Evolutionary conservation across 495 filamentous ascomycete species (phyloP), one percentile per base, ranked within the genome.

Genomic region (Xylaria bambusicola): DNA sequence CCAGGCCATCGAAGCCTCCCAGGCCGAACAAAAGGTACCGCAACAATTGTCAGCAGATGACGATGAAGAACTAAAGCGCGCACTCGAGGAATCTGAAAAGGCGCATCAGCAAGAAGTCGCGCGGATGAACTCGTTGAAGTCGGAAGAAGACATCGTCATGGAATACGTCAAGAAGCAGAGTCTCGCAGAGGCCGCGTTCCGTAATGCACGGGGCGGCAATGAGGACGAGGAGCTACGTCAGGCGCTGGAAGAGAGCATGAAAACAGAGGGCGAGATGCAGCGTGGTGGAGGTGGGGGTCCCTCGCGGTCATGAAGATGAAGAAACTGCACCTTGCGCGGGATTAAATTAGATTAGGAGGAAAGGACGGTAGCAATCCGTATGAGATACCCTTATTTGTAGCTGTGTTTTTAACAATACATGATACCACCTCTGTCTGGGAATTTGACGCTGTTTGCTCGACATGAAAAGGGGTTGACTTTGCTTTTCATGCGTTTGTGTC

Each of bases 151-250:
- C 27, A 82, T 89, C 59, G 81, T 93, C 24, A 66, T 93, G 68
- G 86, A 90, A 60, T 90, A 89, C 69, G 80, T 91, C n/a, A 89
- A 86, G 75, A 86, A 83, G 72, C 88, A 91, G 72, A 91, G 89
- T 72, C 64, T 91, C 20, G 79, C 81, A 0, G 89, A 92, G 73
- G 82, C 84, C 53, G 77, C 82, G 62, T 80, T 78, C 66, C 67
- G 73, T 36, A 65, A 57, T 15, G 54, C 62, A 7, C 66, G 69
- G 44, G 52, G 52, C 6, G 65, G 45, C n/a, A 70, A 70, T 8
- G 67, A 74, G 29, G 74, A 80, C 36, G 80, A 77, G 57, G 77
- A 79, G 36, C 63, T 82, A 56, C 74, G 61, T 52, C 67, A 68
- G 23, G 81, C 73, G 27, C 59, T 82, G 57, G 74, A 76, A 57